Base-by-base conservation (phyloP, 1,284 basidiomycete species). In the Apiotrichum sp. region DNA sequence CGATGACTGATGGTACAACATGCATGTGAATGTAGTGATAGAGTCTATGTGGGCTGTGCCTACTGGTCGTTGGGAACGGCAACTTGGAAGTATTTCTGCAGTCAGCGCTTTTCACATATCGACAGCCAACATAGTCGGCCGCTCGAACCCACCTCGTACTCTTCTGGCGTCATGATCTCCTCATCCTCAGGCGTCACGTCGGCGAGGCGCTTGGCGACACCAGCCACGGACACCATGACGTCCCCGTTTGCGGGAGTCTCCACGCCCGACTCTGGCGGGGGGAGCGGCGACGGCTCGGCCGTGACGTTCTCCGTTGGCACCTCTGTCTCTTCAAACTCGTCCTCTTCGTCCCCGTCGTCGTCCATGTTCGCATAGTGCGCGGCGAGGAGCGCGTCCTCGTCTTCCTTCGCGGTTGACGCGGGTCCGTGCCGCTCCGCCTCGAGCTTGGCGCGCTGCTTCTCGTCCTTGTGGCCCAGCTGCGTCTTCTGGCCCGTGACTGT, bases 401-500 rank as follows among this genome's bases (percentile, higher is more conserved):
- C 58, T 5, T 61, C 55, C 35, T 65, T 56, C 8, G 53, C 36
- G 38, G n/a, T 42, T 32, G 33, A 49, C 16, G 43, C 35, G 29
- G 45, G 53, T 50, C 45, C 34, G 50, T 14, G 55, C 33, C 43
- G 51, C 46, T 22, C 47, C 6, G 56, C 40, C n/a, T 42, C 39
- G 14, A 47, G 49, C 29, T 45, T 50, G 3, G 56, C 59, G n/a
- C 53, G 54, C 32, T 60, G 51, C 14, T 55, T 53, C 3, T 56
- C 56, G 47, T 66, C 63, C 40, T 64, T 63, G 47, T 70, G 45
- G 7, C 93, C 93, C 33, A 95, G 79, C 16, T 89, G 86, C 0
- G 93, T 97, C 61, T 89, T 78, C 65, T 93, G 86, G 16, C 92
- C 93, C 11, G 91, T 88, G 62, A 98, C 89, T 3, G 95, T 98